Evolutionary conservation across 495 filamentous ascomycete genomes (phyloP).

Genomic region (Penicillium salamii): DNA sequence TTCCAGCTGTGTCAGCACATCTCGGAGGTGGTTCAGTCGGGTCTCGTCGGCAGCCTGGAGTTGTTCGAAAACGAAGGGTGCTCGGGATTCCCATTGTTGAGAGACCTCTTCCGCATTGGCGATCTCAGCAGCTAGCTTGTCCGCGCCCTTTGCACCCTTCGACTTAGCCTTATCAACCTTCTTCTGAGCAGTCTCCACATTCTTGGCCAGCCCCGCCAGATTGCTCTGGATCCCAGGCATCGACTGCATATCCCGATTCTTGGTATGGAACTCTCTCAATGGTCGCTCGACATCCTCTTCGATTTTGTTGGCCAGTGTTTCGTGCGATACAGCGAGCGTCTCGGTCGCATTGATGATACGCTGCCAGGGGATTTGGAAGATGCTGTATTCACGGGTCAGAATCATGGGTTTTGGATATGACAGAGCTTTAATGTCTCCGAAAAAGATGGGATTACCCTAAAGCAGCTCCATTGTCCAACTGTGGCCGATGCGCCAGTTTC

Average conservation of each 20-base stretch:
- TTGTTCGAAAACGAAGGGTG: slow-evolving; percentile 92
- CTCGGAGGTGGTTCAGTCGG: slow-evolving; percentile 85
- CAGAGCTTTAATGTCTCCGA: not conserved
- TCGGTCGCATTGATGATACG: slow-evolving; percentile 81
- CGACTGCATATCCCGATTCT: slow-evolving; percentile 78
- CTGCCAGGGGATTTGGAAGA: slow-evolving; percentile 91
- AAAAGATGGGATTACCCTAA: slow-evolving; percentile 64
- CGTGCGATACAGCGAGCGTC: slow-evolving; percentile 78
- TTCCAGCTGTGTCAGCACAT: slow-evolving; percentile 86
- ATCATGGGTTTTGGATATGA: not conserved
- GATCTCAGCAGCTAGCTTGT: slow-evolving; percentile 74
- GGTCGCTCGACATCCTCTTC: slow-evolving; percentile 89
- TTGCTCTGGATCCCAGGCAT: slow-evolving; percentile 83
- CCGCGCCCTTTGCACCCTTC: slow-evolving; percentile 75
- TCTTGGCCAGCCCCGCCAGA: slow-evolving; percentile 74
- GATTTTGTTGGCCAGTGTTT: slow-evolving; percentile 76
- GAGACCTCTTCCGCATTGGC: slow-evolving; percentile 71
- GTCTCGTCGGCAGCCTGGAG: slow-evolving; percentile 89
- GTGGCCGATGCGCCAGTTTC: slow-evolving; percentile 68
- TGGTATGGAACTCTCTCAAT: slow-evolving; percentile 66
- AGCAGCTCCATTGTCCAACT: slow-evolving; percentile 71
- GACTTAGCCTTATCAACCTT: slow-evolving; percentile 81
- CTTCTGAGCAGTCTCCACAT: slow-evolving; percentile 79
- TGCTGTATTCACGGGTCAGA: slow-evolving; percentile 47
- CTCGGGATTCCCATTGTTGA: slow-evolving; percentile 91